Base-by-base conservation (phyloP, 2,329 filamentous ascomycete genomes). In the Rutstroemia sp. region DNA sequence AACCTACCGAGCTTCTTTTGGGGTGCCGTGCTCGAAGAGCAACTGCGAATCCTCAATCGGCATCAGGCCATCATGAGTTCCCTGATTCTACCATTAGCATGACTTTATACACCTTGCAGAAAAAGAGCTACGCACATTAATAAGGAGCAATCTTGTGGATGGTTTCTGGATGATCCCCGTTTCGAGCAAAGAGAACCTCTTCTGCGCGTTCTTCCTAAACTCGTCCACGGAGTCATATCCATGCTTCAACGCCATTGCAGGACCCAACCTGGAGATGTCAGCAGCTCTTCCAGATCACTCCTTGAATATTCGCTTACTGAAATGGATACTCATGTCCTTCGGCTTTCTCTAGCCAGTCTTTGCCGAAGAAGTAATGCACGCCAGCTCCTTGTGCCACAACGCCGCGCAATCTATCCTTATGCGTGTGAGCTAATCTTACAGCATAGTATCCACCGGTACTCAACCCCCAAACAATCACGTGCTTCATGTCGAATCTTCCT, bases 271-370 rank as follows among this genome's bases (percentile, higher is more conserved):
- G 19, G 16, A 47, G n/a, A 38, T 30, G 23, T 56, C 21, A 49
- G 49, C n/a, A 49, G 52, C 52, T 12, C 30, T 46, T 12, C 14
- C 6, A 6, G 14, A 19, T 34, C 5, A 23, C n/a, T 4, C 21
- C 27, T 30, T 3, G 10, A 9, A 9, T 34, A 71, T 73, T 69
- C 60, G 77, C 73, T 70, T 59, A 77, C 73, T 70, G 62, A 62
- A 85, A 86, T 1, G 83, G 82, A 67, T 86, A 88, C 71, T 88
- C 85, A 62, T 87, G 83, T 19, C 81, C 78, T 61, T 87, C 82
- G 0, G 80, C 82, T 62, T 74, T 77, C 52, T 78, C 75, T 39
- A 88, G 69, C 84, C 84, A 87, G 37, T 77, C 78, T 2, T 69
- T 67, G 7, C 75, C 76, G 66, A 84, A 81, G 66, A 85, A 85